Evolutionary conservation across 768 basidiomycete species (phyloP).

Genomic region (Gymnopilus junonius): DNA sequence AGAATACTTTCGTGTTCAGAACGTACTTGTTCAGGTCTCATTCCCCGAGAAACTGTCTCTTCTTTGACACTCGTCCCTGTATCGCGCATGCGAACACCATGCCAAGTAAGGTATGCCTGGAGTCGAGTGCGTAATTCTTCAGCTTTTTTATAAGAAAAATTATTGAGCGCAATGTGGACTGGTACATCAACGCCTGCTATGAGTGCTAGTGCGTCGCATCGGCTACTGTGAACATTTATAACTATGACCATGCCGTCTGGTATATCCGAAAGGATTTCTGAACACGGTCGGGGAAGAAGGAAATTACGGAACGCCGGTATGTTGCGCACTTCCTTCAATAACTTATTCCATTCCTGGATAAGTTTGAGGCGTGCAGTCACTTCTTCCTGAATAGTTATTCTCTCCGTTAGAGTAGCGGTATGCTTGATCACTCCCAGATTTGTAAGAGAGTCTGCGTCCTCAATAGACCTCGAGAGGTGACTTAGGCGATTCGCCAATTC

Average conservation of each 20-base stretch:
- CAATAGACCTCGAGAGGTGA: constrained; percentile 1
- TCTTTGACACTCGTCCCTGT: neutral
- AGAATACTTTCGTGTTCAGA: neutral
- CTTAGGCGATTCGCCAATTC: constrained; percentile 1
- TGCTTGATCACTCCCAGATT: neutral
- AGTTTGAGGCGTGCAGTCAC: constrained; percentile 3
- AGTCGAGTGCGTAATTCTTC: neutral
- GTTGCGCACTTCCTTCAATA: constrained; percentile 7
- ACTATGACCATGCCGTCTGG: constrained; percentile 37
- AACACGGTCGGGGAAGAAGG: constrained; percentile 24
- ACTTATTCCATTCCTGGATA: constrained; percentile 5
- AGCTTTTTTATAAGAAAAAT: constrained; percentile 5
- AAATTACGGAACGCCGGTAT: constrained; percentile 34
- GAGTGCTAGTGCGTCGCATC: constrained; percentile 45
- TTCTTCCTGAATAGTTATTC: constrained; percentile 14
- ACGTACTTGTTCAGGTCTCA: neutral
- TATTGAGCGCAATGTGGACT: constrained; percentile 15
- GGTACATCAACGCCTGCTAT: constrained; percentile 2
- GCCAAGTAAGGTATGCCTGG: neutral
- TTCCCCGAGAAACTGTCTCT: neutral
- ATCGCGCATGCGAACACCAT: neutral
- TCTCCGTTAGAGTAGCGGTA: neutral
- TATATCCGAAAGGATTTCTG: constrained; percentile 23
- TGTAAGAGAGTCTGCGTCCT: constrained; percentile 1
- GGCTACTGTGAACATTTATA: constrained; percentile 31